Evolutionary conservation across 129 eudicot genomes (phyloP).

Genomic region (Artemisia tridentata): DNA sequence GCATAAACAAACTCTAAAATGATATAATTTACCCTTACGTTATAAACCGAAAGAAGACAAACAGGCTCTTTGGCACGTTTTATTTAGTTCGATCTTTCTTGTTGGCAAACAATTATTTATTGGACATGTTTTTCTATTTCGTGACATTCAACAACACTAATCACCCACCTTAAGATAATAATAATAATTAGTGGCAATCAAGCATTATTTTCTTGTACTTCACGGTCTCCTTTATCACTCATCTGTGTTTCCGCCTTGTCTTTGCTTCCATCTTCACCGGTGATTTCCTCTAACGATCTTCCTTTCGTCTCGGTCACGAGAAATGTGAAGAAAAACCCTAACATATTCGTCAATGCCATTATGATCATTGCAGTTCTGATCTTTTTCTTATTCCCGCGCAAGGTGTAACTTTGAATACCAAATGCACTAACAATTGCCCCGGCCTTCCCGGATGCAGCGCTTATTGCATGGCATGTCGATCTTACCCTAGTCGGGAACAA

Average conservation of each 20-base stretch:
- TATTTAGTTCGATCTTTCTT: slow-evolving; percentile 8
- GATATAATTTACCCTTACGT: too few species aligned
- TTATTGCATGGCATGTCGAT: slow-evolving; percentile 60
- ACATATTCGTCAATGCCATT: slow-evolving; percentile 45
- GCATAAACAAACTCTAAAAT: too few species aligned
- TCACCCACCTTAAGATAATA: neutral
- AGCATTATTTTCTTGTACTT: slow-evolving; percentile 19
- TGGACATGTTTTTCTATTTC: neutral
- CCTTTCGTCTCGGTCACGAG: slow-evolving; percentile 66
- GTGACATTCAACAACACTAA: slow-evolving; percentile 9
- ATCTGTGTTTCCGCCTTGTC: slow-evolving; percentile 32
- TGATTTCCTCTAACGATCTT: slow-evolving; percentile 61
- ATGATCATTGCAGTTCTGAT: slow-evolving; percentile 46
- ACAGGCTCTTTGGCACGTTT: slow-evolving; percentile 1
- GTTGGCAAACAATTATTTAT: slow-evolving; percentile 14
- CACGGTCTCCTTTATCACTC: slow-evolving; percentile 16
- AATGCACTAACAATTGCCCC: slow-evolving; percentile 65
- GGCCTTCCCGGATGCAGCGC: slow-evolving; percentile 69
- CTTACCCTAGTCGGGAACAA: slow-evolving; percentile 59
- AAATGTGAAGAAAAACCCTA: slow-evolving; percentile 56
- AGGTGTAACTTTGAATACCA: slow-evolving; percentile 42
- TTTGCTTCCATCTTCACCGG: slow-evolving; percentile 55
- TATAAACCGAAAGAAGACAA: neutral
- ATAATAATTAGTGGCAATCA: neutral
- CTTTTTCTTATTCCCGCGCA: slow-evolving; percentile 4